These are phyloP conservation scores for Plectosphaerella sp. DNA, from an alignment of 2,329 filamentous ascomycete species.

Conservation along the genomic window DNA sequence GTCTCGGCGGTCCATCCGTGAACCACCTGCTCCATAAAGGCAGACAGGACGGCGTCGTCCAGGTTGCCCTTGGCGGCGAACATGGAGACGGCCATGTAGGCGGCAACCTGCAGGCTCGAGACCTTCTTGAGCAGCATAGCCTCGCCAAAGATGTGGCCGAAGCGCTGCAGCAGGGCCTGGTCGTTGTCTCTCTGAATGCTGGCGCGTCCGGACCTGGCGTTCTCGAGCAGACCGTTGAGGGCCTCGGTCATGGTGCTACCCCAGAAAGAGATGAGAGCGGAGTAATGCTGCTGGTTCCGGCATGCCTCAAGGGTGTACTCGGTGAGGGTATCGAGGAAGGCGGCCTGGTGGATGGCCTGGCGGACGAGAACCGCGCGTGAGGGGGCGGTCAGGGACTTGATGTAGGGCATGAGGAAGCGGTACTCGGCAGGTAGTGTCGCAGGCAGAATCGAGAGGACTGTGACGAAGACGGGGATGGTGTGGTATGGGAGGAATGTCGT, in stretches of 20 bases:
- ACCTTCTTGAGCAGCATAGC: constrained; percentile 72
- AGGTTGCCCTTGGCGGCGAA: constrained; percentile 79
- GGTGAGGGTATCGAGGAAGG: constrained; percentile 74
- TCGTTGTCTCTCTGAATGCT: constrained; percentile 76
- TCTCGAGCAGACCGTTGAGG: constrained; percentile 76
- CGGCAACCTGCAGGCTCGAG: constrained; percentile 76
- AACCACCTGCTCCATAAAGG: constrained; percentile 85
- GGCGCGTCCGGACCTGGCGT: constrained; percentile 68
- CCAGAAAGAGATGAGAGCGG: constrained; percentile 84
- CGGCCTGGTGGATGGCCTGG: constrained; percentile 72
- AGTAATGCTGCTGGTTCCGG: constrained; percentile 67
- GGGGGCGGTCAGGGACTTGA: constrained; percentile 69
- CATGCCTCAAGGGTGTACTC: constrained; percentile 73
- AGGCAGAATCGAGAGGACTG: constrained; percentile 82
- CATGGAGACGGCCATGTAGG: constrained; percentile 86
- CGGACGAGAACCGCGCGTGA: constrained; percentile 80
- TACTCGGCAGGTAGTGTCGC: constrained; percentile 69
- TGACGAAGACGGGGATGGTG: constrained; percentile 76
- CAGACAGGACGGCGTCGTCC: constrained; percentile 73
- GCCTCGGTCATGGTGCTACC: constrained; percentile 82
- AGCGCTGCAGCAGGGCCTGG: constrained; percentile 66
- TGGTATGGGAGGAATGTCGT: constrained; percentile 93
- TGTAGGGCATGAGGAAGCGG: constrained; percentile 82
- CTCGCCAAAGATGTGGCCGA: constrained; percentile 69
- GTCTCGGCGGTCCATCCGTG: constrained; percentile 73